Percentiles rank a stretch among this genome's conserved stretches.
Evolutionary conservation across 495 filamentous ascomycete species (phyloP).

Genomic region (Cudoniella acicularis): DNA sequence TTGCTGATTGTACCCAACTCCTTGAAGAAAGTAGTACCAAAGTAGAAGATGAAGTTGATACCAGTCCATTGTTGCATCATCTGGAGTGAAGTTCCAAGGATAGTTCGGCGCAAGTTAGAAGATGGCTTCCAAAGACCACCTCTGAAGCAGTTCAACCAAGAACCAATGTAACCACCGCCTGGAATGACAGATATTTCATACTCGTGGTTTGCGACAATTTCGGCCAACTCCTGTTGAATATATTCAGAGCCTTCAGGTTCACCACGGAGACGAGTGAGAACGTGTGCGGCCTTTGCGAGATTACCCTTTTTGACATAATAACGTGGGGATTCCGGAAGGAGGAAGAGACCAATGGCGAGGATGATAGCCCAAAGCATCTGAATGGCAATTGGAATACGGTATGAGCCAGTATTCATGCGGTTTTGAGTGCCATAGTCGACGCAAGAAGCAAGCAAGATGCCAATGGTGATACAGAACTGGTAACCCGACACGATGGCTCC

Average conservation of each 20-base stretch:
- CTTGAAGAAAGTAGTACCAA: slow-evolving; percentile 65
- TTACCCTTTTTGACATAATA: slow-evolving; percentile 55
- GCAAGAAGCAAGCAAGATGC: slow-evolving; percentile 67
- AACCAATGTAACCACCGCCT: slow-evolving; percentile 53
- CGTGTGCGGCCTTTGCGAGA: slow-evolving; percentile 50
- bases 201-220: slow-evolving; percentile 68
- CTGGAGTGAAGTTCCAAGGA: slow-evolving; percentile 64
- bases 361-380: slow-evolving; percentile 67
- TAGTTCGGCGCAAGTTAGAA: slow-evolving; percentile 42
- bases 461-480: slow-evolving; percentile 70
- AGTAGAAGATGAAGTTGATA: slow-evolving; percentile 56
- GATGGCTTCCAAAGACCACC: slow-evolving; percentile 60
- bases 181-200: slow-evolving; percentile 58
- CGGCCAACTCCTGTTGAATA: slow-evolving; percentile 64
- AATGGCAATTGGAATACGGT: slow-evolving; percentile 66
- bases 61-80: slow-evolving; percentile 59
- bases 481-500: slow-evolving; percentile 67
- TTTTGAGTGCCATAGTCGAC: slow-evolving; percentile 66
- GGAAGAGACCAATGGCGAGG: slow-evolving; percentile 52
- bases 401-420: slow-evolving; percentile 58
- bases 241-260: slow-evolving; percentile 58
- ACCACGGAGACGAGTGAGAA: slow-evolving; percentile 46
- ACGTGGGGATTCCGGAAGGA: slow-evolving; percentile 58
- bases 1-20: slow-evolving; percentile 55
- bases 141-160: slow-evolving; percentile 68